Evolutionary conservation across 129 eudicot genomes (phyloP).

Genomic region (Artemisia annua): DNA sequence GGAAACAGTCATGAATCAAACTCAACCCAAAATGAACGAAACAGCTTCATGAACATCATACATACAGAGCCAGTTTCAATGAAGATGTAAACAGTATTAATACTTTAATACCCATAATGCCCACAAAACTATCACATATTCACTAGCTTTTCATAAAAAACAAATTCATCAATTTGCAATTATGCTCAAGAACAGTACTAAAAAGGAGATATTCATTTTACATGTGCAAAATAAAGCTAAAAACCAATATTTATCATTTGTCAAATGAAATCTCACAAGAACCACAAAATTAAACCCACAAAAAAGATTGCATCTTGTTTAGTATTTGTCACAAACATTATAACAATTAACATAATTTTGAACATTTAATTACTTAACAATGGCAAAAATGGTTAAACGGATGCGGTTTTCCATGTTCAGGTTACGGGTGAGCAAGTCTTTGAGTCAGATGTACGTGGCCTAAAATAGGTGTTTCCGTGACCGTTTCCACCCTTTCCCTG

Average conservation of each 20-base stretch:
- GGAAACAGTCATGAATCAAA: neutral
- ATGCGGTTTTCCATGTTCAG: too few species aligned
- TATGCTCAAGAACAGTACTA: neutral
- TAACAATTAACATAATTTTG: neutral
- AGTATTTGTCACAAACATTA: neutral
- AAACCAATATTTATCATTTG: neutral
- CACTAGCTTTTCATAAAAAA: neutral
- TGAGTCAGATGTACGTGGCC: too few species aligned
- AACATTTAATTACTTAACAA: too few species aligned
- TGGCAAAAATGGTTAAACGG: neutral
- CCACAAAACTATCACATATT: neutral
- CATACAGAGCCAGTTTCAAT: neutral
- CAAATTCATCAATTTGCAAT: neutral
- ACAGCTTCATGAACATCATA: neutral
- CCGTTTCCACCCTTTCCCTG: too few species aligned
- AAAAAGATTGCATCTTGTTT: neutral
- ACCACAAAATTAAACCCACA: neutral
- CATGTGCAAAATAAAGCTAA: neutral
- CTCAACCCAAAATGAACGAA: constrained; percentile 3
- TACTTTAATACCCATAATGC: neutral
- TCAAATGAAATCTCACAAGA: constrained; percentile 3
- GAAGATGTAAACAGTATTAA: constrained; percentile 6
- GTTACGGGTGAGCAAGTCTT: too few species aligned
- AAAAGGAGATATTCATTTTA: neutral
- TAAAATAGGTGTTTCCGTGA: too few species aligned